Conservation (phyloP, 768 basidiomycete genomes). For the Phaeotremella fagi region DNA sequence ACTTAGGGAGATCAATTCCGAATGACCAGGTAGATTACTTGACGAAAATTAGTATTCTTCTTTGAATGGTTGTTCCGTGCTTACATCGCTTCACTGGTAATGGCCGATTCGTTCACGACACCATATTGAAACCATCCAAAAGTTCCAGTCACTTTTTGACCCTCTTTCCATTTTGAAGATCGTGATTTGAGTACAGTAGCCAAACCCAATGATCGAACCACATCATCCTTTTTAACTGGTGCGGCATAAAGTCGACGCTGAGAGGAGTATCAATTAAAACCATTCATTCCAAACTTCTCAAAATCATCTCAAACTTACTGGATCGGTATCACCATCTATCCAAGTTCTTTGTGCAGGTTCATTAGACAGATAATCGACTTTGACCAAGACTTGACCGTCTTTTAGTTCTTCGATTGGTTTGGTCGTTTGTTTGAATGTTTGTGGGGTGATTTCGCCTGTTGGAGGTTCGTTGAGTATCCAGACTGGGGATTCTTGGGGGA, state of each 20-base stretch:
- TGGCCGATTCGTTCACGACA: conserved; percentile 18
- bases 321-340: conserved; percentile 21
- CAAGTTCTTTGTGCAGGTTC: conserved; percentile 40
- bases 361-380: conserved; percentile 31
- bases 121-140: conserved; percentile 30
- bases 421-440: conserved; percentile 24
- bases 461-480: conserved; percentile 34
- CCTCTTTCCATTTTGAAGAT: conserved; percentile 24
- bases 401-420: conserved; percentile 19
- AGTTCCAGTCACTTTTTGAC: conserved; percentile 10
- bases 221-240: conserved; percentile 17
- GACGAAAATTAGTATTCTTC: not conserved
- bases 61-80: not conserved
- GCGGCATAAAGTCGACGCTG: conserved; percentile 22
- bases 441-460: conserved; percentile 10
- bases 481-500: conserved; percentile 16
- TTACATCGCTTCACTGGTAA: conserved; percentile 16
- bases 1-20: conserved; percentile 13
- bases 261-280: not conserved
- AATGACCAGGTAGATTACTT: conserved; percentile 17
- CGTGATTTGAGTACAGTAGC: conserved; percentile 30
- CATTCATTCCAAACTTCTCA: too few relatives aligned
- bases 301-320: conserved; percentile 4
- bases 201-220: conserved; percentile 16
- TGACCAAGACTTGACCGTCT: conserved; percentile 39